Conservation (phyloP, 139 green algal genomes). For the Chlamydomonas schloesseri region DNA sequence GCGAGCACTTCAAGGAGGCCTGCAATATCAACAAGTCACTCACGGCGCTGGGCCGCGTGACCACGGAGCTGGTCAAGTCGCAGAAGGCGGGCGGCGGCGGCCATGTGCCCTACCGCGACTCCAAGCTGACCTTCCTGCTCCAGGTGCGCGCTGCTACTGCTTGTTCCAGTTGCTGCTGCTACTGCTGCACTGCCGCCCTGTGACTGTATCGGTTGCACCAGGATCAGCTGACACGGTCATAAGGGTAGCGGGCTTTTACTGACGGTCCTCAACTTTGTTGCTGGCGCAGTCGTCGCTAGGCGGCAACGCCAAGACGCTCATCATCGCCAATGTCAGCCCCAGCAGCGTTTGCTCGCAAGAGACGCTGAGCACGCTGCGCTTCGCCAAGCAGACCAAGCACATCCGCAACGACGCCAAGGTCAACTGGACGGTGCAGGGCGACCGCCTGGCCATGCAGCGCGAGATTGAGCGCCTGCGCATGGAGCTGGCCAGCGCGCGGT, state of each 20-base stretch:
- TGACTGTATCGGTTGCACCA: no score
- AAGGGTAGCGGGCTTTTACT: no score
- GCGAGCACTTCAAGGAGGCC: slow-evolving; percentile 88
- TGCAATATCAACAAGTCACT: slow-evolving; percentile 97
- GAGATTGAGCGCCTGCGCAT: slow-evolving; percentile 73
- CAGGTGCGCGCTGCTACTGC: slow-evolving; percentile 74
- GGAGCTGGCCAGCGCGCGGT: slow-evolving; percentile 44
- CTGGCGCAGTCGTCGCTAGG: slow-evolving; percentile 87
- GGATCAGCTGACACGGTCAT: no score
- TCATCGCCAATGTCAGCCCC: slow-evolving; percentile 92
- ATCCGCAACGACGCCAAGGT: slow-evolving; percentile 90
- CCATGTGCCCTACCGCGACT: slow-evolving; percentile 97
- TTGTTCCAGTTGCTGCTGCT: background rate
- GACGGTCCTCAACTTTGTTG: background rate
- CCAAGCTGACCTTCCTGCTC: slow-evolving; percentile 97
- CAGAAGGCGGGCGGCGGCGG: slow-evolving; percentile 63
- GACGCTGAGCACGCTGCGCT: slow-evolving; percentile 92
- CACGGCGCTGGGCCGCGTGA: slow-evolving; percentile 93
- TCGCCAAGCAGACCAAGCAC: slow-evolving; percentile 90
- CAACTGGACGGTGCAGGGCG: slow-evolving; percentile 71
- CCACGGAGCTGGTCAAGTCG: slow-evolving; percentile 85
- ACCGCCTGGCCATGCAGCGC: slow-evolving; percentile 63
- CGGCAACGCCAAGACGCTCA: slow-evolving; percentile 95
- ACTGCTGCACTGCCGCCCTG: background rate
- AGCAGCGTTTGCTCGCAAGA: slow-evolving; percentile 72